Conservation (phyloP, 805 yeast genomes). For the Barnettozyma botsteinii region DNA sequence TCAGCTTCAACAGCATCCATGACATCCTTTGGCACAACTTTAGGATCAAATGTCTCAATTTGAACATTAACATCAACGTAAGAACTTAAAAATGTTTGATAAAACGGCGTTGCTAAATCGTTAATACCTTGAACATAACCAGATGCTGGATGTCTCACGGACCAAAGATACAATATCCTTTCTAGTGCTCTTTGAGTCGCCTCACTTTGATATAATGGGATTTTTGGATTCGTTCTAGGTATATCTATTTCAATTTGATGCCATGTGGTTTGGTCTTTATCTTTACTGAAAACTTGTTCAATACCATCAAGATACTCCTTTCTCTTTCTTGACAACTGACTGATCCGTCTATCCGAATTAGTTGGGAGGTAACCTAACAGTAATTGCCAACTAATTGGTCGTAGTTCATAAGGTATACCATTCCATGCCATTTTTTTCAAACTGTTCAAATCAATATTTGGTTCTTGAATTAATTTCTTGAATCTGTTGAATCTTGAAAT, state of each 20-base stretch:
- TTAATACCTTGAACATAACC: conserved; percentile 98
- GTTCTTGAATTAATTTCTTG: conserved; percentile 49
- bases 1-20: conserved; percentile 82
- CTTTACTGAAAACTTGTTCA: conserved; percentile 49
- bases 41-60: conserved; percentile 60
- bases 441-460: conserved; percentile 56
- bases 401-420: conserved; percentile 77
- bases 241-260: conserved; percentile 95
- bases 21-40: conserved; percentile 50
- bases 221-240: conserved; percentile 86
- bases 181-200: conserved; percentile 76
- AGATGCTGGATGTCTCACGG: conserved; percentile 93
- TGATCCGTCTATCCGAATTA: conserved; percentile 66
- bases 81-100: conserved; percentile 72
- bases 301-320: conserved; percentile 80
- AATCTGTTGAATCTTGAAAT: conserved; percentile 62
- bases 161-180: conserved; percentile 85
- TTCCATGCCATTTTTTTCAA: conserved; percentile 85
- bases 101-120: conserved; percentile 90
- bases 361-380: conserved; percentile 87
- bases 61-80: conserved; percentile 46
- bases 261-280: conserved; percentile 75
- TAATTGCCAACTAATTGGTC: conserved; percentile 87
- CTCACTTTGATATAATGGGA: conserved; percentile 61
- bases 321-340: conserved; percentile 71